Percentiles rank a stretch among this genome's conserved stretches.
Evolutionary conservation across 2,329 filamentous ascomycete species (phyloP).

Genomic region (Stagonosporopsis cucurbitacearum): DNA sequence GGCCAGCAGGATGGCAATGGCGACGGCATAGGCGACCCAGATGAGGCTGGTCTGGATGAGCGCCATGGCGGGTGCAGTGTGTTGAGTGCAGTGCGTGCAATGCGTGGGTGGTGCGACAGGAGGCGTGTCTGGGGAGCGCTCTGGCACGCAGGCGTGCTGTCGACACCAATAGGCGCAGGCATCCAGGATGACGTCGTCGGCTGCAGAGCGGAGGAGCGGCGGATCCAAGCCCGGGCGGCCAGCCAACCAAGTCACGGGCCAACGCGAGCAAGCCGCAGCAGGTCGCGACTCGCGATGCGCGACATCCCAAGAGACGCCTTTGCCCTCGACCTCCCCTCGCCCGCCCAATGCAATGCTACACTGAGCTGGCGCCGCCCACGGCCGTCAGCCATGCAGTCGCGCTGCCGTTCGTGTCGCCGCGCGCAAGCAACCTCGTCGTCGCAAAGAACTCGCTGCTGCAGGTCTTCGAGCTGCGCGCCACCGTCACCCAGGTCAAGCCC

Average conservation of each 20-base stretch:
- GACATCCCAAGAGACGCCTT: no score
- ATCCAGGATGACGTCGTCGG: background rate
- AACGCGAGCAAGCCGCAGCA: no score
- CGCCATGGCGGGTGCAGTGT: constrained; percentile 56
- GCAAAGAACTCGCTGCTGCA: constrained; percentile 93
- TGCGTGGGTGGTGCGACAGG: no score
- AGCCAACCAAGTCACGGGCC: no score
- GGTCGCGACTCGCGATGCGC: no score
- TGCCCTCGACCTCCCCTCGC: no score
- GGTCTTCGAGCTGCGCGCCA: constrained; percentile 77
- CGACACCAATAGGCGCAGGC: no score
- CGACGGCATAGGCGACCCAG: constrained; percentile 91
- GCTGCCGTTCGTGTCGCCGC: constrained; percentile 76
- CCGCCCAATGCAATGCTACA: constrained; percentile 97
- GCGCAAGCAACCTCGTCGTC: constrained; percentile 84
- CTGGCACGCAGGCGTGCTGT: no score
- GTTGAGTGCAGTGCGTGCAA: background rate
- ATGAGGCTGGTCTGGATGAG: constrained; percentile 88
- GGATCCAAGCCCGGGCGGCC: no score
- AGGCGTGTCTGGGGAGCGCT: background rate
- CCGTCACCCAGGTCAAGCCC: constrained; percentile 65
- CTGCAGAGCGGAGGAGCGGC: no score
- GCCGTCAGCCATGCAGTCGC: constrained; percentile 88
- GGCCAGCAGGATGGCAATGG: constrained; percentile 75
- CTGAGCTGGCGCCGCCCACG: constrained; percentile 91